These are phyloP conservation scores for Magnaporthiopsis rhizophila DNA, from an alignment of 2,329 filamentous ascomycete species.

Conservation along the genomic window DNA sequence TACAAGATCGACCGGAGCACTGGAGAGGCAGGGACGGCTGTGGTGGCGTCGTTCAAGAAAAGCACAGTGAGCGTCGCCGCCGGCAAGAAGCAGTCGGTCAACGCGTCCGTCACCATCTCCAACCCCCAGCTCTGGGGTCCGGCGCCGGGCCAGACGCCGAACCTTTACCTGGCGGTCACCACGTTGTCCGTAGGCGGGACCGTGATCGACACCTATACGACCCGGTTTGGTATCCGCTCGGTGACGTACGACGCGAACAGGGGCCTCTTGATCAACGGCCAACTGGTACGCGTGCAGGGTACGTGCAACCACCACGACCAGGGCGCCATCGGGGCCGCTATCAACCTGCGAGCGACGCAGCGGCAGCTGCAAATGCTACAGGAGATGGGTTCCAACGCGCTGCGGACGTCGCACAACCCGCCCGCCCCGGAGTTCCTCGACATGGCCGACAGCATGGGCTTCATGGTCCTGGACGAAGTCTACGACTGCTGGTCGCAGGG, in stretches of 20 bases:
- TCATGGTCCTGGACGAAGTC: slow-evolving; percentile 44
- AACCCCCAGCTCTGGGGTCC: slow-evolving; percentile 42
- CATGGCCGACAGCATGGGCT: slow-evolving; percentile 39
- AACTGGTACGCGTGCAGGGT: slow-evolving; percentile 35
- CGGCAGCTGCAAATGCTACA: slow-evolving; percentile 40
- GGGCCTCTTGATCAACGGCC: slow-evolving; percentile 38
- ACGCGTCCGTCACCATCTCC: slow-evolving; percentile 26
- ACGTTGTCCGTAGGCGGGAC: slow-evolving; percentile 17
- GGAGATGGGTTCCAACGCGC: slow-evolving; percentile 40
- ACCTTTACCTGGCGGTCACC: slow-evolving; percentile 40
- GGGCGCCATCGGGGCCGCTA: slow-evolving; percentile 40
- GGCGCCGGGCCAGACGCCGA: slow-evolving; percentile 33
- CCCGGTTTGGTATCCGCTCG: slow-evolving; percentile 40
- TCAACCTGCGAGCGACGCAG: slow-evolving; percentile 38
- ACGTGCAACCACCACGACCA: slow-evolving; percentile 44
- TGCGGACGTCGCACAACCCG: slow-evolving; percentile 46
- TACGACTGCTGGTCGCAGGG: slow-evolving; percentile 40
- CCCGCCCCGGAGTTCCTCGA: slow-evolving; percentile 42
- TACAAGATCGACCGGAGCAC: slow-evolving; percentile 14
- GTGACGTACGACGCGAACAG: slow-evolving; percentile 28
- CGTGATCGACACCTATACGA: slow-evolving; percentile 32
- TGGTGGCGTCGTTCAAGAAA: slow-evolving; percentile 26
- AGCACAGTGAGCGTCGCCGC: slow-evolving; percentile 21
- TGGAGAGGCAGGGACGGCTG: slow-evolving; percentile 24
- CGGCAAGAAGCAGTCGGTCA: slow-evolving; percentile 22